Base-by-base conservation (phyloP, 2,329 filamentous ascomycete species). In the Cercospora sp. region DNA sequence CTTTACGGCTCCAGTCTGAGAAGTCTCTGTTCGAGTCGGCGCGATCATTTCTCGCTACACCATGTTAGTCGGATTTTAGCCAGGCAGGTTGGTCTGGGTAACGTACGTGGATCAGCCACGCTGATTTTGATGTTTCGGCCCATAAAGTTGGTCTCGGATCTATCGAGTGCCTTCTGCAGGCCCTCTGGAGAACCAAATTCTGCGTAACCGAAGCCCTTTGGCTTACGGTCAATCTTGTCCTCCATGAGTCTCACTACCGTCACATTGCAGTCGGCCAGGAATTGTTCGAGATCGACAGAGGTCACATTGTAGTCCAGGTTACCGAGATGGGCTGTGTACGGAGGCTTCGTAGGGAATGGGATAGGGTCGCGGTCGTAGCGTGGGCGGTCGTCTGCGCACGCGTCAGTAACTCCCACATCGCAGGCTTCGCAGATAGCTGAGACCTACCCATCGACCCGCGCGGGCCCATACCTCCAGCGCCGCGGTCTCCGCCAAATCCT, bases 181-280 rank as follows among this genome's bases (percentile, higher is more conserved):
- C 94, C 94, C 61, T 98, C 94, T 55, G 95, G 83, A 62, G 89
- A 90, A 73, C 86, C 89, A 77, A 99, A 99, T 81, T 99, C 95
- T 73, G 97, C 94, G 80, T 99, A 99, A 70, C 94, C 95, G 77
- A 99, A 99, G 60, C 95, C 95, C 85, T 99, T 99, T 73, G 95
- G 95, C 78, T 94, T 93, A 81, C 91, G 89, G 79, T 95, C 91
- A 80, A 97, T 86, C 79, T 94, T 95, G 82, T 99, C 96, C 84
- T 97, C 94, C 72, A 99, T 97, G 76, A 99, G 93, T 77, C 95
- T 92, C 73, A 99, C 93, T 79, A 89, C 97, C 73, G 91, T 91
- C 75, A 97, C 90, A 72, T 93, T 87, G 80, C 94, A 97, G 66
- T 86, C 92, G 63, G 85, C 83, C 78, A 99, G 97, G 78, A 98